Conservation (phyloP, 2,329 filamentous ascomycete species). For the Ophioceras dolichostomum region DNA sequence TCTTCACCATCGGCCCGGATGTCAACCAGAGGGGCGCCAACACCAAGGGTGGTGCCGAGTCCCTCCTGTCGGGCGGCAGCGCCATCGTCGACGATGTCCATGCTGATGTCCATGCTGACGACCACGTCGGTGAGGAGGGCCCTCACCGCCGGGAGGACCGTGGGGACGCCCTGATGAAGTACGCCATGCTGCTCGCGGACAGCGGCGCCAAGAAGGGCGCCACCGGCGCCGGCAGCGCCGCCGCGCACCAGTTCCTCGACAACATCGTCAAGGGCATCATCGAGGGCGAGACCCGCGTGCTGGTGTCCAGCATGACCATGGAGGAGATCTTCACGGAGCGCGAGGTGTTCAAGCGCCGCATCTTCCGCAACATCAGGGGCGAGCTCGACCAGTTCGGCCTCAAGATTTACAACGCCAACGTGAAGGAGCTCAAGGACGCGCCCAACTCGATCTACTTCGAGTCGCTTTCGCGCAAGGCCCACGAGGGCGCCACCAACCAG, state of each 20-base stretch:
- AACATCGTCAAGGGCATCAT: conserved; percentile 86
- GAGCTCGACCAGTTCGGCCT: conserved; percentile 75
- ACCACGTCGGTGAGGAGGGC: conserved; percentile 5
- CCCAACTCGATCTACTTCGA: conserved; percentile 74
- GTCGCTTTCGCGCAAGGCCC: conserved; percentile 69
- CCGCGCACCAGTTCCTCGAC: conserved; percentile 51
- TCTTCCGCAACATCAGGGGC: conserved; percentile 63
- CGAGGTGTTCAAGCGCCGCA: conserved; percentile 43
- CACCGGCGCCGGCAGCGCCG: conserved; percentile 7
- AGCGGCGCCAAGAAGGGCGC: conserved; percentile 23
- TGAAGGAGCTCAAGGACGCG: conserved; percentile 79
- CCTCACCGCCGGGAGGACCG: conserved; percentile 29
- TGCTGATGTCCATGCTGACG: background rate
- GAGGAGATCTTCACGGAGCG: conserved; percentile 52
- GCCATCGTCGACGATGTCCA: too few relatives aligned
- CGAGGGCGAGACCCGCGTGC: conserved; percentile 73
- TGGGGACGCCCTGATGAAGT: conserved; percentile 62
- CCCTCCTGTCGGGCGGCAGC: background rate
- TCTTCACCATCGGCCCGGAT: conserved; percentile 77
- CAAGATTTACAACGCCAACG: conserved; percentile 59
- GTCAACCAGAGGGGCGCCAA: conserved; percentile 47
- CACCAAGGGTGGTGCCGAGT: conserved; percentile 16
- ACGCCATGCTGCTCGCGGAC: conserved; percentile 67
- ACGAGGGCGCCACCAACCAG: conserved; percentile 76
- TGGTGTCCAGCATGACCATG: conserved; percentile 86